Base-by-base conservation (phyloP, 2,329 filamentous ascomycete genomes). In the Fusarium sp. region DNA sequence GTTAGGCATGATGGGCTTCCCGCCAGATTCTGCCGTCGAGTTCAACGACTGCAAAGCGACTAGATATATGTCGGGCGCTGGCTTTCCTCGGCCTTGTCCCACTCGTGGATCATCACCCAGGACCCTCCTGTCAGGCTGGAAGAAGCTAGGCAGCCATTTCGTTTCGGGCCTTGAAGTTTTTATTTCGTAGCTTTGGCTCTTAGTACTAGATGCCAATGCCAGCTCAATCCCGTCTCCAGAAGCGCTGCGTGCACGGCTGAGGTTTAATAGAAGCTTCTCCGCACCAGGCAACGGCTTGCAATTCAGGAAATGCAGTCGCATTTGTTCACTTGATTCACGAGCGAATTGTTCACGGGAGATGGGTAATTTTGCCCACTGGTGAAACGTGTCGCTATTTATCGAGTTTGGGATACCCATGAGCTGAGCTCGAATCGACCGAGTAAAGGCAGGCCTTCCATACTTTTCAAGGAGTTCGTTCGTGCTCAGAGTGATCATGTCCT, bases 41-140 rank as follows among this genome's bases (percentile, higher is more conserved):
- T 93, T 93, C 59, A 93, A 84, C 0, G 83, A 86, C 73, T 88
- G 81, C 45, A 93, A 77, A 1, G 90, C 90, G 2, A 92, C 78
- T 10, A 92, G 77, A 73, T 92, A 93, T 53, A 93, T 93, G 75
- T 93, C 90, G 5, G 90, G 90, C 10, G 90, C 83, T 2, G 91
- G 91, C 75, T 93, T 93, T 3, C 90, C 90, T 24, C 88, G 77
- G 0, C 90, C 90, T 13, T 79, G 75, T 2, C 83, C 82, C 62
- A 93, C 88, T 17, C 90, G 81, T 3, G 82, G 78, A 69, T 93
- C 90, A 70, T 92, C 90, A 3, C 90, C 91, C 2, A 91, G 76
- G 0, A 93, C 84, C 9, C 83, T 81, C 58, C 88, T 83, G 5
- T 83, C 78, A 9, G 80, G 72, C 5, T 85, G 83, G 70, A 92